Evolutionary conservation across 345 rosid genomes (phyloP), one percentile per base, ranked within the genome.

Genomic region (Citrus inodora): DNA sequence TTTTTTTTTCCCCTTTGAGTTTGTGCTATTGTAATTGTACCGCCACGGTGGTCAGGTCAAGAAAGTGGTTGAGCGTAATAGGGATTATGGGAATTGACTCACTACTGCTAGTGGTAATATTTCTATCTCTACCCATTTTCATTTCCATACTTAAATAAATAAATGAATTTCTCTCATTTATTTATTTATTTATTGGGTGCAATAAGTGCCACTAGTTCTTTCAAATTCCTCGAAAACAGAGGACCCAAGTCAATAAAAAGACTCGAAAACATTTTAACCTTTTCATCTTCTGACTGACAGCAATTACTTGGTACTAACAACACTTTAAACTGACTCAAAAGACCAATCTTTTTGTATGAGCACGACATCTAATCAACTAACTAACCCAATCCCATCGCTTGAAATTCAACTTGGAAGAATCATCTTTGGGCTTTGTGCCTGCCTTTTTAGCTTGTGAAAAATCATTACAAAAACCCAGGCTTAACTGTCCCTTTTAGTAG

Each of bases 11-110:
- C 3, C 4, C 51, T 42, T 51, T 4, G 56, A 16, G 70, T 46
- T 74, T 62, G 60, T 33, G 78, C 64, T 75, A 46, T 75, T 63
- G 69, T 28, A 74, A 63, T 75, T 63, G 69, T 28, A 74, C 58
- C 33, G n/a, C 19, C 77, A 74, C 30, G 67, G 33, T 60, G 37
- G 16, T 63, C 25, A 60, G 59, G 76, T 59, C 56, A 73, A 63
- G 78, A 46, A 61, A 55, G 68, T 80, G 22, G 51, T 63, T 63
- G 56, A 22, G 28, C 32, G 72, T 32, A 76, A 69, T 63, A 76
- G 79, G 76, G 79, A 68, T 75, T 72, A 19, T 56, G 76, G 33
- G 42, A 40, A 35, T 73, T 24, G 74, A 67, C 46, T 63, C 42
- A 33, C 65, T 27, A 71, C 25, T 59, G 48, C 53, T 27, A n/a